phyloP scores from a whole-genome alignment of 2,329 filamentous ascomycete species.

The Fusarium hainanense region DNA sequence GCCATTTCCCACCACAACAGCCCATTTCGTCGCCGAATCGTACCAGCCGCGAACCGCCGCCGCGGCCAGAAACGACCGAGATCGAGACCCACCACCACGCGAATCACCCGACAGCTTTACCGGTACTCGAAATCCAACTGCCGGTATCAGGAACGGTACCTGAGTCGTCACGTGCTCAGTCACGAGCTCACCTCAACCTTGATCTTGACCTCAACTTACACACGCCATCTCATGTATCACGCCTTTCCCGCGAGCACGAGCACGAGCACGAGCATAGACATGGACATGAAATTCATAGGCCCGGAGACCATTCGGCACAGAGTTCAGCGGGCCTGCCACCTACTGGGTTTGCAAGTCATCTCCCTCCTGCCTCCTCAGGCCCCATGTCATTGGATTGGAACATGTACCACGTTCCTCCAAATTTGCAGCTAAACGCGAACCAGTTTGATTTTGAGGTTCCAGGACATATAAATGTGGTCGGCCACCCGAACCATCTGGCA shows the following conservation, averaged over 20 bases:
- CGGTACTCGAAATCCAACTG: slow-evolving; percentile 37
- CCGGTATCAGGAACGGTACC: slow-evolving; percentile 20
- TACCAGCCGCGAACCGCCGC: slow-evolving; percentile 43
- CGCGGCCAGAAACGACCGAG: slow-evolving; percentile 42
- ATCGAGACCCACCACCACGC: slow-evolving; percentile 38
- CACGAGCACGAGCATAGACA: slow-evolving; percentile 1
- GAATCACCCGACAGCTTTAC: slow-evolving; percentile 23
- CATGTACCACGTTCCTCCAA: slow-evolving; percentile 35
- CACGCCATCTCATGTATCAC: slow-evolving; percentile 20
- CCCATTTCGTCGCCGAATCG: slow-evolving; percentile 46
- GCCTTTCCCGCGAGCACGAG: slow-evolving; percentile 19
- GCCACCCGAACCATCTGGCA: slow-evolving; percentile 35
- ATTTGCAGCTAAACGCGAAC: slow-evolving; percentile 29
- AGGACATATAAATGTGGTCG: slow-evolving; percentile 32
- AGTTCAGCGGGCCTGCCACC: slow-evolving; percentile 23
- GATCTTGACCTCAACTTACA: slow-evolving; percentile 41
- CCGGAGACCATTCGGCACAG: slow-evolving; percentile 30
- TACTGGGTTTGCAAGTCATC: slow-evolving; percentile 28
- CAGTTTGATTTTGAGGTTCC: slow-evolving; percentile 42
- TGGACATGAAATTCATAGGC: slow-evolving; percentile 1
- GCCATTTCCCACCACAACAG: slow-evolving; percentile 44
- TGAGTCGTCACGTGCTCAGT: slow-evolving; percentile 37
- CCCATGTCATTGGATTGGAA: slow-evolving; percentile 42
- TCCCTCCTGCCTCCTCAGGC: slow-evolving; percentile 22
- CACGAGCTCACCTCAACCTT: slow-evolving; percentile 35